These are phyloP conservation scores for Clarireedia monteithiana DNA, from an alignment of 2,329 filamentous ascomycete species.

Conservation along the genomic window DNA sequence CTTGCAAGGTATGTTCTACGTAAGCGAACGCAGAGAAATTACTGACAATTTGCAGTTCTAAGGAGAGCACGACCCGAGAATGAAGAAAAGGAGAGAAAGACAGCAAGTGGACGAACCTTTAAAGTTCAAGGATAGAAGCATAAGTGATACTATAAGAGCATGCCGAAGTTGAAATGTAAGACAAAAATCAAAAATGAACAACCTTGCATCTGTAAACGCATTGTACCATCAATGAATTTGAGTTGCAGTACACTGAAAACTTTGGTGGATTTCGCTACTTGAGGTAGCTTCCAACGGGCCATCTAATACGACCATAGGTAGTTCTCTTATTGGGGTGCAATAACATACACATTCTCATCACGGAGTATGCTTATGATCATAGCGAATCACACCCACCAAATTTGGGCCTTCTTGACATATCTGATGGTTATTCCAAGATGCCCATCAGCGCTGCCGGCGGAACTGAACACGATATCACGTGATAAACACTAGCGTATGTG, in stretches of 20 bases:
- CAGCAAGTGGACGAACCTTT: constrained; percentile 92
- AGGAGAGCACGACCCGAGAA: constrained; percentile 90
- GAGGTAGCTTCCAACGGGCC: too few species aligned
- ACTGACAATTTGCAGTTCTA: constrained; percentile 58
- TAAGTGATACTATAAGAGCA: neutral
- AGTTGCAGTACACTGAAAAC: too few species aligned
- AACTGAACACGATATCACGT: neutral
- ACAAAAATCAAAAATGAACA: constrained; percentile 6
- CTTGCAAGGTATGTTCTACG: constrained; percentile 68
- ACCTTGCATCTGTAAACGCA: neutral
- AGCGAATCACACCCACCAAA: too few species aligned
- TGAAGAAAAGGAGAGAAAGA: constrained; percentile 97
- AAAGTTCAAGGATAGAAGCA: constrained; percentile 32
- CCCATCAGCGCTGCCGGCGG: too few species aligned
- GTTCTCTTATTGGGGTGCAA: too few species aligned
- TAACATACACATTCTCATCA: too few species aligned
- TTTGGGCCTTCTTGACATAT: too few species aligned
- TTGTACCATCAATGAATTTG: too few species aligned
- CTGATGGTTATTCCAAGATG: too few species aligned
- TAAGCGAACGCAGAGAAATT: neutral
- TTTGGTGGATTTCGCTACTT: too few species aligned
- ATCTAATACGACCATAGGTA: too few species aligned
- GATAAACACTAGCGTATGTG: neutral
- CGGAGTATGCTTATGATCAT: too few species aligned
- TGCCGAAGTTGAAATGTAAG: neutral